Evolutionary conservation across 208 protist species (phyloP), one percentile per base, ranked within the genome.

Genomic region (Acanthamoeba triangularis): DNA sequence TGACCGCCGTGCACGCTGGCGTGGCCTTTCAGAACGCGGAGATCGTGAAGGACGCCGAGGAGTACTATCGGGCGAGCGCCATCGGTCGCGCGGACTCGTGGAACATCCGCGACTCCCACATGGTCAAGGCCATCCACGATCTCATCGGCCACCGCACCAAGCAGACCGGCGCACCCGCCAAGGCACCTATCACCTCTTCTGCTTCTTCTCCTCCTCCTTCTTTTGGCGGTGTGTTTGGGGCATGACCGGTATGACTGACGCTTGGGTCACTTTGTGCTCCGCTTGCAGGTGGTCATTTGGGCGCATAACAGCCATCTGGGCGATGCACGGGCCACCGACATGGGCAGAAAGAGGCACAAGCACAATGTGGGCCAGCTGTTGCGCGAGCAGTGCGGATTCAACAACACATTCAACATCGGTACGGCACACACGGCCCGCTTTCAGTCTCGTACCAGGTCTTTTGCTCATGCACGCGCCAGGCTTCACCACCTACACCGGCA

Each of bases 301-400:
- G 95, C 95, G 67, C 95, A 96, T 35, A 96, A 96, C 92, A 85
- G 59, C 44, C 95, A 96, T 49, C 61, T 95, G 63, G 95, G 95
- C 14, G 92, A 96, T 54, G 90, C 91, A 20, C 65, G 52, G 2
- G 56, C 74, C 23, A 96, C 90, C n/a, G 37, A 61, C n/a, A 88
- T 88, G 80, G 80, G 80, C 49, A n/a, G 80, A 33, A 30, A 44
- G 30, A 59, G 80, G 41, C 72, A 49, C 52, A 80, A 94, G 69
- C 49, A 69, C 63, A 85, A 94, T 20, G 91, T 69, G 52, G 56
- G 56, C 28, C 47, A 69, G 30, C 44, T 85, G 16, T 28, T 85
- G 91, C 52, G 69, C 69, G 56, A 85, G 33, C 56, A 80, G 61
- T 93, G 65, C 59, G 88, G 65, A 20, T 52, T 93, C 35, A 72